Percentiles rank a stretch among this genome's conserved stretches.
phyloP scores from a whole-genome alignment of 225 moss, liverwort and hornwort species.

The Pseudoscleropodium purum region DNA sequence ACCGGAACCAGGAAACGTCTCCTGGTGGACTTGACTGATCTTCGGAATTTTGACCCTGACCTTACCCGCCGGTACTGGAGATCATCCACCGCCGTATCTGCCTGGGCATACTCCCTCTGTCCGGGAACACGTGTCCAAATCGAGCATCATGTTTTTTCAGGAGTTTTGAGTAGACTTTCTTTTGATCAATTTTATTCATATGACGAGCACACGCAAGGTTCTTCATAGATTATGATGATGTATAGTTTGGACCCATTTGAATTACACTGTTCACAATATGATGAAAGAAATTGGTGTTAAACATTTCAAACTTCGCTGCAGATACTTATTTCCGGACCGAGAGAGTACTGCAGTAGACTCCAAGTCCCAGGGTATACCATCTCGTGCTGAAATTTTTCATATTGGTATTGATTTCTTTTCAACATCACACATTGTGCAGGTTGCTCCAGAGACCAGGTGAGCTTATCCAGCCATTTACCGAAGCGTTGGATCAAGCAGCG shows the following conservation, averaged over 20 bases:
- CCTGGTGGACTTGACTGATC: constrained; percentile 62
- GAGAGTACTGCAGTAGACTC: neutral
- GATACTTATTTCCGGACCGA: neutral
- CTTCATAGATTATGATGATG: neutral
- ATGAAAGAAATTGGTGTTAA: neutral
- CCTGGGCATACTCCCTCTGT: neutral
- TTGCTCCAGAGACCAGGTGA: constrained; percentile 64
- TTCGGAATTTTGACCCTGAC: constrained; percentile 61
- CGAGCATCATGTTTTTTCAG: neutral
- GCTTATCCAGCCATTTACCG: constrained; percentile 50
- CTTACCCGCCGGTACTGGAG: constrained; percentile 50
- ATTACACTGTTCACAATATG: neutral
- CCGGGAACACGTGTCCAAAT: neutral
- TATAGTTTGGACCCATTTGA: neutral
- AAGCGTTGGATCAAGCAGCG: constrained; percentile 58
- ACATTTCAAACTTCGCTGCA: neutral
- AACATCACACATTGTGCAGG: constrained; percentile 1
- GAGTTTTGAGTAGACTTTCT: neutral
- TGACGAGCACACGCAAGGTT: neutral
- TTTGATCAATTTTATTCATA: neutral
- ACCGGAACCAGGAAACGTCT: constrained; percentile 54
- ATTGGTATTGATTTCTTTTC: neutral
- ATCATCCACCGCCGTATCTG: neutral
- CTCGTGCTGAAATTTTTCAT: neutral
- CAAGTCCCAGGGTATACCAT: neutral